These are phyloP conservation scores for Orbilia oligospora DNA, from an alignment of 2,329 filamentous ascomycete genomes.

Conservation along the genomic window DNA sequence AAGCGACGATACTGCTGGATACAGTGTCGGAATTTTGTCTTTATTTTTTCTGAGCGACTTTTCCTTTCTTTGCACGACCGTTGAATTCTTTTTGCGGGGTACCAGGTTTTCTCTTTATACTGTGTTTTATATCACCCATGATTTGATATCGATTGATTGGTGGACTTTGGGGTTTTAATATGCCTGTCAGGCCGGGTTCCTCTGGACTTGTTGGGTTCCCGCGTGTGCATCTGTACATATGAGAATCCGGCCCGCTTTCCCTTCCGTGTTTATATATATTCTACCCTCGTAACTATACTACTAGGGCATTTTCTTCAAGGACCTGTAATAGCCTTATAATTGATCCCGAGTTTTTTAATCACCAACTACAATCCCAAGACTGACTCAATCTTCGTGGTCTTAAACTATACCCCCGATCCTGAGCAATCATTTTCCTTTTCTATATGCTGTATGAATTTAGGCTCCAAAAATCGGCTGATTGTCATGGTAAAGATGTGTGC, in stretches of 20 bases:
- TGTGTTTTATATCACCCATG: background rate
- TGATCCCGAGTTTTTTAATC: background rate
- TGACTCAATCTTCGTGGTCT: background rate
- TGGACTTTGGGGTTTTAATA: conserved; percentile 10
- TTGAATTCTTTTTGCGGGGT: background rate
- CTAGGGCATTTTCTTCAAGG: background rate
- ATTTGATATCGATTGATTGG: conserved; percentile 3
- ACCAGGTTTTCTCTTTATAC: background rate
- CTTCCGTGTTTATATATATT: conserved; percentile 19
- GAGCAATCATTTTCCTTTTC: too few relatives aligned
- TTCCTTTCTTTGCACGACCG: background rate
- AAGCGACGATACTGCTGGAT: background rate
- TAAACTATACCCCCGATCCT: too few relatives aligned
- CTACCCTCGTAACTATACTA: background rate
- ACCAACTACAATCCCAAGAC: background rate
- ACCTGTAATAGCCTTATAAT: background rate
- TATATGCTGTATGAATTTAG: background rate
- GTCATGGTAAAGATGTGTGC: too few relatives aligned
- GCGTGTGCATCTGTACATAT: background rate
- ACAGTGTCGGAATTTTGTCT: background rate
- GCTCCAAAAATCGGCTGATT: background rate
- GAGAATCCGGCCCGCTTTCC: background rate
- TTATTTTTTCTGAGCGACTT: background rate
- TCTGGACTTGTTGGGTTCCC: background rate
- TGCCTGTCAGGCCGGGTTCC: background rate